A percentile compares a stretch with the other conserved stretches of the same genome.
phyloP scores from a whole-genome alignment of 1,284 basidiomycete species.

The Takashimella koratensis region DNA sequence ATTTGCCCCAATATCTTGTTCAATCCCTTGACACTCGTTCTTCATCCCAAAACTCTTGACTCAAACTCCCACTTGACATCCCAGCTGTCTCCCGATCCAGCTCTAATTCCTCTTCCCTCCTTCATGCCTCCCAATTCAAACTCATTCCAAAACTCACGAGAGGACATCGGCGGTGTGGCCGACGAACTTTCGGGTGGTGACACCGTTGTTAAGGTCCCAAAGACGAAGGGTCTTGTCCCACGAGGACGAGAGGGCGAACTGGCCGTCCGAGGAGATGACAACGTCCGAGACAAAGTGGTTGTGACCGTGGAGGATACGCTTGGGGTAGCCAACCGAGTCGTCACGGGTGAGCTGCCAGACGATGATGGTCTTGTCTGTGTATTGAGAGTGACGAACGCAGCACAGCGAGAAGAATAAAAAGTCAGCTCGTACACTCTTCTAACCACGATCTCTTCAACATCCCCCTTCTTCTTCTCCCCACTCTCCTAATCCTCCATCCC shows the following conservation, averaged over 20 bases:
- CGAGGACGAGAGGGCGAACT: constrained; percentile 98
- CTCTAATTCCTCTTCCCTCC: background rate
- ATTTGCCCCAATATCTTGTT: too few relatives aligned
- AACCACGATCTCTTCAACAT: background rate
- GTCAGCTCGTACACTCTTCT: background rate
- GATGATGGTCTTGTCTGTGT: constrained; percentile 96
- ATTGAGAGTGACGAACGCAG: constrained; percentile 1
- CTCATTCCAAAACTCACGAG: constrained; percentile 60
- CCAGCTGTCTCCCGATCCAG: background rate
- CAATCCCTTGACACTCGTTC: too few relatives aligned
- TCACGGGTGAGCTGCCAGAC: constrained; percentile 99
- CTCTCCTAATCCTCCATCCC: too few relatives aligned
- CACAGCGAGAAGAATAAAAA: too few relatives aligned
- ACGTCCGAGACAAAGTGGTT: constrained; percentile 99
- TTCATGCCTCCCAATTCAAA: background rate
- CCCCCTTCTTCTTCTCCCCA: too few relatives aligned
- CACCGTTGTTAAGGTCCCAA: constrained; percentile 96
- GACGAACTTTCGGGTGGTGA: constrained; percentile 93
- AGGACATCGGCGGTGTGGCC: constrained; percentile 98
- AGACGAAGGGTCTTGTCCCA: constrained; percentile 99
- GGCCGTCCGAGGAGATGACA: constrained; percentile 96
- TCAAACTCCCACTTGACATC: too few relatives aligned
- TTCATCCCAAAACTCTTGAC: too few relatives aligned
- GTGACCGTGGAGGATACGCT: constrained; percentile 96
- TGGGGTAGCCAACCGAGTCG: constrained; percentile 91